Evolutionary conservation across 2,329 filamentous ascomycete species (phyloP), one percentile per base, ranked within the genome.

Genomic region (Pseudocercospora fijiensis): DNA sequence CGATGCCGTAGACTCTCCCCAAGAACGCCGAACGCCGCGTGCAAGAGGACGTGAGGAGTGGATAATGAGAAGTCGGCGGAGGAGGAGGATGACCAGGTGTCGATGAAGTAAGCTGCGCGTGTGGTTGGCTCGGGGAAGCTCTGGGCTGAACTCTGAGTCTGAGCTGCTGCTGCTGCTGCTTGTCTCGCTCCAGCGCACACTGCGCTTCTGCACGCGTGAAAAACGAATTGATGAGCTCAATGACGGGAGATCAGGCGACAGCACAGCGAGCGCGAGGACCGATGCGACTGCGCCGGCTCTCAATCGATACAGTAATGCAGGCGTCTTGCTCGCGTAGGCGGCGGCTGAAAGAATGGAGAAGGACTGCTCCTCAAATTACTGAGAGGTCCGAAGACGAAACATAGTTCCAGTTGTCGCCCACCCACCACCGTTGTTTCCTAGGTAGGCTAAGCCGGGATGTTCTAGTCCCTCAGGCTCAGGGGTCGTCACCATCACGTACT

Each of bases 1-100:
- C 57, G n/a, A 41, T 41, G 37, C 37, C 37, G 37, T n/a, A n/a
- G 37, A 13, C 57, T 57, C 64, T 57, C 57, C 60, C 57, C 62
- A 63, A 47, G 28, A 67, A 67, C 67, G 62, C 69, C 69, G 60
- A 68, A 70, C 69, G 65, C 69, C 69, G 59, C 45, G 60, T 49
- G 59, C 60, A 69, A 65, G 63, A 61, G 61, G 65, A 62, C 28
- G 58, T 51, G 24, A 30, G 58, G 24, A 27, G 65, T 51, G 28
- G 30, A 61, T 26, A 18, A 41, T 41, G 6, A 41, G 20, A 22
- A 33, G 24, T n/a, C 22, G 41, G 63, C 59, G 57, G 60, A 57
- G 53, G 28, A 57, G 27, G 57, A 43, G 43, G 24, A 33, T 45
- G 49, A 45, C 57, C 9, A 52, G 49, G 61, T 49, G 51, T 52